Evolutionary conservation across 2,329 filamentous ascomycete species (phyloP), one percentile per base, ranked within the genome.

Genomic region (Sordariomycetes sp.): DNA sequence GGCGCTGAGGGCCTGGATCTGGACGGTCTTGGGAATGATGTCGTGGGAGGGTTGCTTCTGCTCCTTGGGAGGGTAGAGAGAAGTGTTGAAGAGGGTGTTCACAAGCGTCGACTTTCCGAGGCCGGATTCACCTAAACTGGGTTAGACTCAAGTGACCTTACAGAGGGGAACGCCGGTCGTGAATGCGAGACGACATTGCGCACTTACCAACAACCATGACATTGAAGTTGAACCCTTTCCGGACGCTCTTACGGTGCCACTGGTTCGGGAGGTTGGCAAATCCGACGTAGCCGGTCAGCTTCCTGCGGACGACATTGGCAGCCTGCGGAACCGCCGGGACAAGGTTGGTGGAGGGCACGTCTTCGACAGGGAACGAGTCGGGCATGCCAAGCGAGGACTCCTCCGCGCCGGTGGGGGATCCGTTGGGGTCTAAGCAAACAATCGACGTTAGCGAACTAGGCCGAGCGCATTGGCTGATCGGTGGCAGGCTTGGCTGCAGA

Each of bases 191-290:
- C 22, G 20, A 55, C 32, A 40, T 18, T 52, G 5, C 18, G 28
- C 2, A 87, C 92, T 71, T 81, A 97, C 94, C 94, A 76, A 99
- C 94, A 76, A 99, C 94, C 94, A 99, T 99, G 66, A 99, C 94
- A 73, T 99, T 99, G 83, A 99, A 99, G 84, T 97, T 99, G 85
- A 99, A 99, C 62, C 94, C 94, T 78, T 99, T 99, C 72, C 94
- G 90, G 69, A 99, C 94, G 85, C 92, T 97, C 88, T 99, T 99
- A 76, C 94, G 93, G 81, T 99, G 94, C 94, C 94, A 99, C 78
- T 99, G 94, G 79, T 99, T 99, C 64, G 94, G 94, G 71, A 99
- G 78, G 74, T 99, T 99, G 74, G 94, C 94, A 71, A 99, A 99
- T 65, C 94, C 94, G 69, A 99, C 94, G 69, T 97, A 99, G 70